Conservation (phyloP, 208 protist genomes). For the Trypanosoma avium region DNA sequence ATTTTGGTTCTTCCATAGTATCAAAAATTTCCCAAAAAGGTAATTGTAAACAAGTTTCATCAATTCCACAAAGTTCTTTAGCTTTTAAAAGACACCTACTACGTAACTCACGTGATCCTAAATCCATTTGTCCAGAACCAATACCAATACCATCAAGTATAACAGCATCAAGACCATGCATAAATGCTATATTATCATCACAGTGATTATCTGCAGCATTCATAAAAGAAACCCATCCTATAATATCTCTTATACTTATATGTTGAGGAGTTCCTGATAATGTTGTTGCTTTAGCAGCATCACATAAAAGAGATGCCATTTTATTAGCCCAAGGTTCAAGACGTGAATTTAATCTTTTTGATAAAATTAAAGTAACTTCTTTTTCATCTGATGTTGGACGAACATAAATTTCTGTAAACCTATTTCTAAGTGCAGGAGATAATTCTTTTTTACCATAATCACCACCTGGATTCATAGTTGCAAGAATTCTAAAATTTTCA, state of each 20-base stretch:
- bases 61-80: constrained; percentile 37
- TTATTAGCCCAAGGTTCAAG: constrained; percentile 57
- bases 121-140: constrained; percentile 58
- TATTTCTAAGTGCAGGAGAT: constrained; percentile 98
- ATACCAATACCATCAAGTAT: constrained; percentile 96
- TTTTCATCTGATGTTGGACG: constrained; percentile 80
- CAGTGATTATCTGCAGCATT: constrained; percentile 74
- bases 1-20: constrained; percentile 70
- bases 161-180: constrained; percentile 96
- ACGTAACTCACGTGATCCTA: constrained; percentile 16
- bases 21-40: constrained; percentile 80
- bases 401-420: constrained; percentile 99
- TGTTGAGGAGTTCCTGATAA: constrained; percentile 55
- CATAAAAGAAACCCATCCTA: constrained; percentile 96
- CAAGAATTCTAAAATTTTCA: constrained; percentile 96
- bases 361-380: constrained; percentile 95
- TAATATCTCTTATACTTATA: constrained; percentile 95
- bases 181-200: constrained; percentile 74
- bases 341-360: constrained; percentile 56
- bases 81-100: constrained; percentile 26
- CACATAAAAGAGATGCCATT: constrained; percentile 81
- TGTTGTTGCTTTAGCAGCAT: constrained; percentile 41
- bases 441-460: constrained; percentile 99
- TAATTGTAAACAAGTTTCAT: constrained; percentile 29
- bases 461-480: constrained; percentile 99